Evolutionary conservation across 805 yeast genomes (phyloP).

Genomic region (Suhomyces sp.): DNA sequence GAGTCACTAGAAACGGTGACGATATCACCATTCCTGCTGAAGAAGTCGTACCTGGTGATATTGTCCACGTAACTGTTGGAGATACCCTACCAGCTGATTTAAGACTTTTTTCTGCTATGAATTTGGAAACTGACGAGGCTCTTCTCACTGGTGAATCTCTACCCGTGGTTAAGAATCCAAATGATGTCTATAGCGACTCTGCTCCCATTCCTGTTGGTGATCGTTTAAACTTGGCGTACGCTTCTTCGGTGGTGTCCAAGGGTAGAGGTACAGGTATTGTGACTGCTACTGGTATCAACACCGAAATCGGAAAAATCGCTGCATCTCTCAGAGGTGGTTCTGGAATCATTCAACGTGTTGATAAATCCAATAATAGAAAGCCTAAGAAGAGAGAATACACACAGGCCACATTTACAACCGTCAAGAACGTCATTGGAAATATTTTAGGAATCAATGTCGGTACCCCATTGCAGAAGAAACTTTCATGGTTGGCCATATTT

Average conservation of each 20-base stretch:
- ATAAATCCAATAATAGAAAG: constrained; percentile 40
- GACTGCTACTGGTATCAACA: constrained; percentile 63
- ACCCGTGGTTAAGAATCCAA: constrained; percentile 57
- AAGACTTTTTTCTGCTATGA: constrained; percentile 55
- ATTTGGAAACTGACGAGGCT: constrained; percentile 72
- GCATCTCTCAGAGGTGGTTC: constrained; percentile 48
- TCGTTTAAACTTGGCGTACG: constrained; percentile 66
- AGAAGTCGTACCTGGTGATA: constrained; percentile 72
- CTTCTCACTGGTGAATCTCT: constrained; percentile 65
- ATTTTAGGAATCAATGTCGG: constrained; percentile 76
- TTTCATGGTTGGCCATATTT: constrained; percentile 73
- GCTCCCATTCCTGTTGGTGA: constrained; percentile 64
- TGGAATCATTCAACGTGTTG: constrained; percentile 39
- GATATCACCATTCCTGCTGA: constrained; percentile 58
- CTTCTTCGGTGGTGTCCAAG: constrained; percentile 68
- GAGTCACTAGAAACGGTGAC: constrained; percentile 60
- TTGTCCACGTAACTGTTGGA: constrained; percentile 62
- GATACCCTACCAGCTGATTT: constrained; percentile 78
- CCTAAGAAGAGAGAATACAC: constrained; percentile 44
- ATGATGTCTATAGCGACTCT: constrained; percentile 35
- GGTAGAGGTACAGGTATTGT: constrained; percentile 75
- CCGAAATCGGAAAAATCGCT: constrained; percentile 78
- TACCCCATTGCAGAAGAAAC: constrained; percentile 75
- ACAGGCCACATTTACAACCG: constrained; percentile 47
- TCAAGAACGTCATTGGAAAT: constrained; percentile 58